A percentile compares a stretch with the other conserved stretches of the same genome.
Conservation (phyloP, 2,329 filamentous ascomycete genomes). For the Ascochyta pisi region DNA sequence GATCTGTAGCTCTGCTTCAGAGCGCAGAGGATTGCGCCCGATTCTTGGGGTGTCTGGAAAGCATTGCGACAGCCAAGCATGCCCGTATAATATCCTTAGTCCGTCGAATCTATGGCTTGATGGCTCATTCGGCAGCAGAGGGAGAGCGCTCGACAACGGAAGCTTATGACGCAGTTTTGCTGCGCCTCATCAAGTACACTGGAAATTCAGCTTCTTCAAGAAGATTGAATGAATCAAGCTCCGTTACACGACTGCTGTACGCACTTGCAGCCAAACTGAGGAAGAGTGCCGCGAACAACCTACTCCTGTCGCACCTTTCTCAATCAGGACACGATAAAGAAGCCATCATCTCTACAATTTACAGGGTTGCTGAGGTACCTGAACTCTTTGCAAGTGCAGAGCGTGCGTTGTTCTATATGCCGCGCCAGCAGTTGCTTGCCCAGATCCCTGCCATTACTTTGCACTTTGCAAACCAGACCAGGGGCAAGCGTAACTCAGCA, state of each 20-base stretch:
- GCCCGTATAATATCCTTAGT: neutral
- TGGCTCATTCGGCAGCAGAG: slow-evolving; percentile 1
- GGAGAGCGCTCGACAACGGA: neutral
- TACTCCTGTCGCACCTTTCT: neutral
- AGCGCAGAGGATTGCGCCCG: neutral
- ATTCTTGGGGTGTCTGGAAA: slow-evolving; percentile 7
- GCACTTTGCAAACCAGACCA: slow-evolving; percentile 9
- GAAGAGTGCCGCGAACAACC: neutral
- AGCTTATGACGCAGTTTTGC: slow-evolving; percentile 5
- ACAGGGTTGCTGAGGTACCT: slow-evolving; percentile 1
- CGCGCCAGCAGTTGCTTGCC: slow-evolving; percentile 10
- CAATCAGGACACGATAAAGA: neutral
- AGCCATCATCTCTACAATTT: neutral
- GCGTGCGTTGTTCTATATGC: slow-evolving; percentile 21
- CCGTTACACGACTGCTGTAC: neutral
- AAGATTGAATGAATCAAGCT: neutral
- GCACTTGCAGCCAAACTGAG: slow-evolving; percentile 9
- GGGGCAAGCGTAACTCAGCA: neutral
- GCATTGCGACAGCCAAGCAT: neutral
- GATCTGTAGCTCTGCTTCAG: neutral
- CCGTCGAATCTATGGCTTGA: neutral
- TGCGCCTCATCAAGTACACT: slow-evolving; percentile 2
- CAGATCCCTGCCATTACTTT: slow-evolving; percentile 18
- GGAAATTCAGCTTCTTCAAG: neutral
- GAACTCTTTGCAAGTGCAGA: slow-evolving; percentile 8